Evolutionary conservation across 1,284 basidiomycete species (phyloP), one percentile per base, ranked within the genome.

Genomic region (Moniliella sp.): DNA sequence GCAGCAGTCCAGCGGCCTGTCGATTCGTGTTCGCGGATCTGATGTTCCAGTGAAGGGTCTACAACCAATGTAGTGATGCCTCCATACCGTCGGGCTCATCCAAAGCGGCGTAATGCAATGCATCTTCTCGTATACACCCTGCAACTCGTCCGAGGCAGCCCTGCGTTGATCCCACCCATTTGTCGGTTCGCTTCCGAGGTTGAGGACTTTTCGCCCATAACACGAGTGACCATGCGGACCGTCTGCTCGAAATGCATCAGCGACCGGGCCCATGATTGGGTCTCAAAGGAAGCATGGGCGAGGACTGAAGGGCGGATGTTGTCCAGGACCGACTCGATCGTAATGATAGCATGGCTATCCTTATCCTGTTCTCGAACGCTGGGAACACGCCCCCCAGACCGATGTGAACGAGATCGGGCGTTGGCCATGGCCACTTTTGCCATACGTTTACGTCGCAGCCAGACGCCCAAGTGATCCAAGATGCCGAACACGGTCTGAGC

Each of bases 61-160:
- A 93, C 66, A 36, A 99, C 80, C 40, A 77, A 65, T 1, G 79
- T 76, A 0, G 91, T 93, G 15, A 97, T 72, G 0, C 91, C 62
- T 94, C 86, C 91, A 99, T 99, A 8, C 91, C 91, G 62, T 99
- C 91, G 0, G 91, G 91, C 57, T 99, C 86, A 55, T 99, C 86
- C 3, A 99, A 68, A 36, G 81, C 72, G 9, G 91, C 78, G 59
- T 99, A 99, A 97, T 91, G 57, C 91, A 75, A 53, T 99, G 91
- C 23, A 97, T 65, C 18, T 75, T 72, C 53, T 97, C 91, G 53
- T 83, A 94, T 58, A 83, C 77, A 1, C 65, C 66, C 32, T 82
- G 73, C 28, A 57, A 23, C n/a, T n/a, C 21, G 21, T 7, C n/a
- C 8, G 21, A n/a, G 7, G 63, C 45, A 12, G 52, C 35, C 10